These are phyloP conservation scores for Boletus bicolor DNA, from an alignment of 768 basidiomycete species.

Conservation along the genomic window DNA sequence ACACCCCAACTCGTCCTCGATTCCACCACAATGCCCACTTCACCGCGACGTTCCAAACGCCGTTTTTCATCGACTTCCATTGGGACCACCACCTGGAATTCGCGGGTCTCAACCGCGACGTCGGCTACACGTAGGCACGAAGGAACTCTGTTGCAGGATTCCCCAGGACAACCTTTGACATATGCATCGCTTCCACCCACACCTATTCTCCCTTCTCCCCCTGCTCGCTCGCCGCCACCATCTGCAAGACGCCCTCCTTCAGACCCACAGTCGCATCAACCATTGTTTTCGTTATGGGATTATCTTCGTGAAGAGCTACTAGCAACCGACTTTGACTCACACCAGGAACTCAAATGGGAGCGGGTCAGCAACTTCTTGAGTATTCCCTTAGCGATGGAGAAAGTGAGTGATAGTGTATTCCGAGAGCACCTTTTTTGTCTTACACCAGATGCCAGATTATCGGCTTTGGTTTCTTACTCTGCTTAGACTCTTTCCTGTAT, in stretches of 20 bases:
- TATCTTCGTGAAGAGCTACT: slow-evolving; percentile 85
- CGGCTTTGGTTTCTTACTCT: slow-evolving; percentile 87
- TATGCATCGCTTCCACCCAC: slow-evolving; percentile 77
- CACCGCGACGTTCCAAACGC: slow-evolving; percentile 32
- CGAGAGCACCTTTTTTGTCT: neutral
- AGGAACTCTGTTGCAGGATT: slow-evolving; percentile 5
- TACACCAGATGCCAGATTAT: slow-evolving; percentile 58
- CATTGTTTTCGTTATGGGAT: slow-evolving; percentile 86
- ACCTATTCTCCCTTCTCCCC: slow-evolving; percentile 54
- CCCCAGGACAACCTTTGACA: slow-evolving; percentile 39
- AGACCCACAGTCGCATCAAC: slow-evolving; percentile 24
- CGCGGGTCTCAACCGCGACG: slow-evolving; percentile 10
- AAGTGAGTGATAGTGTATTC: slow-evolving; percentile 47
- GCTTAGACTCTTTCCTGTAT: slow-evolving; percentile 95
- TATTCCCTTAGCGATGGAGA: slow-evolving; percentile 91
- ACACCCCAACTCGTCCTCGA: slow-evolving; percentile 5
- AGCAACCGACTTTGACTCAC: slow-evolving; percentile 91
- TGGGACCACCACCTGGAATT: slow-evolving; percentile 22
- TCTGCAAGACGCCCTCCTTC: slow-evolving; percentile 13
- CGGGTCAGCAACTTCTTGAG: slow-evolving; percentile 93
- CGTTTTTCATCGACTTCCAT: slow-evolving; percentile 32
- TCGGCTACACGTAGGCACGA: slow-evolving; percentile 17
- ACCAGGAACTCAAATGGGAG: slow-evolving; percentile 94
- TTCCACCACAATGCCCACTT: slow-evolving; percentile 26
- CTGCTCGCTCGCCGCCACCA: slow-evolving; percentile 25